A percentile compares a stretch with the other conserved stretches of the same genome.
Conservation (phyloP, 306 rosid genomes). For the Vigna radiata region DNA sequence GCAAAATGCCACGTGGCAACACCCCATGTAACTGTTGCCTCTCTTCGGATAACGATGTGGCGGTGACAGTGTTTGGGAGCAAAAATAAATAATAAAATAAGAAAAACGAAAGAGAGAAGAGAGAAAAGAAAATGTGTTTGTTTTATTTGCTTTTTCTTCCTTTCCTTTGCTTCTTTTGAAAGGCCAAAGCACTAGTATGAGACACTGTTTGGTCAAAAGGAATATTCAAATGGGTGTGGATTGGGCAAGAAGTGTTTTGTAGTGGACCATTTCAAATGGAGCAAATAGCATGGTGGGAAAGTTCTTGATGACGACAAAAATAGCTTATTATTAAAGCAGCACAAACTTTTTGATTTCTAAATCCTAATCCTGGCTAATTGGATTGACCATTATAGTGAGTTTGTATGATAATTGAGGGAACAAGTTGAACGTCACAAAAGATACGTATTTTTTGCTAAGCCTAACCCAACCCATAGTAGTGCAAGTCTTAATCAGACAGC, state of each 20-base stretch:
- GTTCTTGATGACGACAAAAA: slow-evolving; percentile 33
- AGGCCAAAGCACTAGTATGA: slow-evolving; percentile 34
- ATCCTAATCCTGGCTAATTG: slow-evolving; percentile 27
- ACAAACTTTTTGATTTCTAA: slow-evolving; percentile 9
- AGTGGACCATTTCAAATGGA: slow-evolving; percentile 45
- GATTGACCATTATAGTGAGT: slow-evolving; percentile 41
- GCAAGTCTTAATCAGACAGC: slow-evolving; percentile 53
- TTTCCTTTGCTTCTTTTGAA: slow-evolving; percentile 30
- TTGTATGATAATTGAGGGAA: slow-evolving; percentile 30
- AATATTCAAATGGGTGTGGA: slow-evolving; percentile 52
- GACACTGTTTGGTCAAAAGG: slow-evolving; percentile 60
- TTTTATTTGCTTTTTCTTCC: slow-evolving; percentile 12
- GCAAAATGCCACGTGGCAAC: slow-evolving; percentile 48
- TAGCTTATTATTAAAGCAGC: slow-evolving; percentile 36
- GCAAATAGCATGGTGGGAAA: slow-evolving; percentile 18
- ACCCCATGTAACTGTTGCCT: slow-evolving; percentile 40
- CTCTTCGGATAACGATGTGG: slow-evolving; percentile 42
- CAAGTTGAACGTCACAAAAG: slow-evolving; percentile 43
- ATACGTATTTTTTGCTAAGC: slow-evolving; percentile 32
- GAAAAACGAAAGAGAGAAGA: not conserved
- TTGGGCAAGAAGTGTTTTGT: slow-evolving; percentile 43
- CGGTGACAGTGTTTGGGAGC: slow-evolving; percentile 25
- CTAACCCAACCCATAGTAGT: slow-evolving; percentile 28
- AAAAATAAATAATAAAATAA: not conserved
- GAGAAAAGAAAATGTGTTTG: slow-evolving; percentile 18